These are phyloP conservation scores for Moniliophthora roreri DNA, from an alignment of 1,284 basidiomycete genomes.

Conservation along the genomic window DNA sequence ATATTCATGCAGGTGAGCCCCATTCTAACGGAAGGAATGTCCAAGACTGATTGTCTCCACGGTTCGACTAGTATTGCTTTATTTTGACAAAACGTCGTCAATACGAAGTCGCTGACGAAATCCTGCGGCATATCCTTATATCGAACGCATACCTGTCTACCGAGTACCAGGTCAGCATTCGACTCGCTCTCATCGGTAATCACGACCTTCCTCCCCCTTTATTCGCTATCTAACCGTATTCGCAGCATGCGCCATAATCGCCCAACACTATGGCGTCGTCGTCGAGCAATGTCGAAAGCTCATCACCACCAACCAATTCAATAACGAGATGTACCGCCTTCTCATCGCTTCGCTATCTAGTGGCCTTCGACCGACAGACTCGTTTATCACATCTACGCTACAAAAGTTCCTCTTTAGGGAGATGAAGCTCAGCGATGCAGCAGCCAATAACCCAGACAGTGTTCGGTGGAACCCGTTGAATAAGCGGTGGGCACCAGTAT, in stretches of 20 bases:
- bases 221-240: not conserved
- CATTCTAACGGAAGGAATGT: not conserved
- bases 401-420: slow-evolving; percentile 86
- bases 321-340: slow-evolving; percentile 80
- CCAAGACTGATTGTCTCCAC: not conserved
- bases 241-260: slow-evolving; percentile 70
- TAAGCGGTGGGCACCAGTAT: slow-evolving; percentile 48
- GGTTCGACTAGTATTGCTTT: slow-evolving; percentile 72
- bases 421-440: slow-evolving; percentile 62
- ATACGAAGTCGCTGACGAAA: slow-evolving; percentile 73
- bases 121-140: slow-evolving; percentile 75
- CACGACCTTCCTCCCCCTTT: not conserved
- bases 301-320: slow-evolving; percentile 70
- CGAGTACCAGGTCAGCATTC: slow-evolving; percentile 67
- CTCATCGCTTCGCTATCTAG: slow-evolving; percentile 70
- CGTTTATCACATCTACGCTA: slow-evolving; percentile 73
- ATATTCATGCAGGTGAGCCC: slow-evolving; percentile 78
- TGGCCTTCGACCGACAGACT: slow-evolving; percentile 65
- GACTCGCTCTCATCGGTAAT: slow-evolving; percentile 74
- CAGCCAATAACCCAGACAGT: slow-evolving; percentile 57
- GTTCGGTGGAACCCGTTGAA: slow-evolving; percentile 57
- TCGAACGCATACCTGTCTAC: slow-evolving; percentile 77
- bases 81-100: slow-evolving; percentile 67
- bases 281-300: slow-evolving; percentile 77
- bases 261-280: slow-evolving; percentile 54